Evolutionary conservation across 768 basidiomycete species (phyloP).

Genomic region (Macrolepiota dolichaula): DNA sequence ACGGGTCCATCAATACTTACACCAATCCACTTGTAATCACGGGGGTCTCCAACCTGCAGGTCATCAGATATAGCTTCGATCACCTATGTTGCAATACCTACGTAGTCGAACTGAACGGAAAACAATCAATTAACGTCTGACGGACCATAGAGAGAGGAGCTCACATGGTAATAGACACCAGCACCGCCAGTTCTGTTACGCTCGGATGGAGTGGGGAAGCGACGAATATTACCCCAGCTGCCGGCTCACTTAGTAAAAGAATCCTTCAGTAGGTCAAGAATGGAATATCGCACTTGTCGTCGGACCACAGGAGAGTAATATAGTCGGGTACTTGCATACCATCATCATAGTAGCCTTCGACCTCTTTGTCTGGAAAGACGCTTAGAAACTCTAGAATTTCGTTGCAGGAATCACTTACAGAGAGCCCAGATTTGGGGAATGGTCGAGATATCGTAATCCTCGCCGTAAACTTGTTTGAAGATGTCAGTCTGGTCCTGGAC

Average conservation of each 20-base stretch:
- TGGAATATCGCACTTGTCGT: conserved; percentile 54
- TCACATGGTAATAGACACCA: conserved; percentile 67
- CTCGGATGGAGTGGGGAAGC: conserved; percentile 51
- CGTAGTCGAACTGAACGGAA: conserved; percentile 42
- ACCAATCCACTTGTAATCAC: conserved; percentile 72
- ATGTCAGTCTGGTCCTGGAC: conserved; percentile 62
- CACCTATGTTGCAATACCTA: conserved; percentile 15
- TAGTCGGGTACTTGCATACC: conserved; percentile 63
- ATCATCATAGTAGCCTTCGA: conserved; percentile 63
- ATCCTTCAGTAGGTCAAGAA: background rate
- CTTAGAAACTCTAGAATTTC: background rate
- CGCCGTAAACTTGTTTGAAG: conserved; percentile 46
- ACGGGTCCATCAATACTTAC: conserved; percentile 26
- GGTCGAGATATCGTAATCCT: conserved; percentile 37
- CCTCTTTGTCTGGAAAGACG: conserved; percentile 44
- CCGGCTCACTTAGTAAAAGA: background rate
- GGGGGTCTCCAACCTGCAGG: conserved; percentile 55
- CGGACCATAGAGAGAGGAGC: conserved; percentile 14
- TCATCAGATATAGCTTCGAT: background rate
- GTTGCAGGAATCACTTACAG: conserved; percentile 29
- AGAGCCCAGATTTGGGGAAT: conserved; percentile 69
- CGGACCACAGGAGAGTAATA: conserved; percentile 65
- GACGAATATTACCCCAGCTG: conserved; percentile 70
- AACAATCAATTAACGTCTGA: conserved; percentile 1
- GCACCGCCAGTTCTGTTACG: conserved; percentile 63